Evolutionary conservation across 768 basidiomycete genomes (phyloP).

Genomic region (Mycena capillaripes): DNA sequence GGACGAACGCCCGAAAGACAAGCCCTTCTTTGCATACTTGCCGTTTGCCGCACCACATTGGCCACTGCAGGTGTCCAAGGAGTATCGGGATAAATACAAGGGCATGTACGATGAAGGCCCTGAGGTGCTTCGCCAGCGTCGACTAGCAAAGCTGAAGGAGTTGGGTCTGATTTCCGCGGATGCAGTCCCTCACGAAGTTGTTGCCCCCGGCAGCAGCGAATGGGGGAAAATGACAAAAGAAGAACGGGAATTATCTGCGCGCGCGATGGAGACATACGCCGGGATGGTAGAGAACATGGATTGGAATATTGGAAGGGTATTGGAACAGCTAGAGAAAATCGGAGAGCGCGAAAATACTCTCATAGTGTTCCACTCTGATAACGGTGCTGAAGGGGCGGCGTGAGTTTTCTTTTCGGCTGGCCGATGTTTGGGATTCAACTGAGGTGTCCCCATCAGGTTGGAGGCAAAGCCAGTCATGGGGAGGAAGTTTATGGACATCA

Average conservation of each 20-base stretch:
- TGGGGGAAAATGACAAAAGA: conserved; percentile 6
- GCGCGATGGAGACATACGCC: conserved; percentile 21
- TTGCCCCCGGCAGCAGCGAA: conserved; percentile 7
- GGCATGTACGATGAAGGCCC: conserved; percentile 16
- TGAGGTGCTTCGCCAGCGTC: conserved; percentile 4
- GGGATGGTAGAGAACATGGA: conserved; percentile 22
- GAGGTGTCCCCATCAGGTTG: no score
- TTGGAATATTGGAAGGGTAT: conserved; percentile 14
- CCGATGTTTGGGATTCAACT: no score
- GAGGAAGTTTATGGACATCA: no score
- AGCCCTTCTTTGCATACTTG: conserved; percentile 19
- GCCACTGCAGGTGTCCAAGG: conserved; percentile 17
- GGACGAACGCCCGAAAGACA: no score
- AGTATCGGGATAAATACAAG: conserved; percentile 12
- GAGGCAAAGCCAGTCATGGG: no score
- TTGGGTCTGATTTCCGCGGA: conserved; percentile 8
- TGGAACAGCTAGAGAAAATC: conserved; percentile 14
- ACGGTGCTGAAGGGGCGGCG: conserved; percentile 10
- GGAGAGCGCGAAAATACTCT: conserved; percentile 12
- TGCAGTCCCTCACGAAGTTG: background rate
- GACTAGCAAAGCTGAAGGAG: conserved; percentile 17
- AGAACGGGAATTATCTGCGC: conserved; percentile 1
- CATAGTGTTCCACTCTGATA: conserved; percentile 5
- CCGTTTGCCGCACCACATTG: conserved; percentile 23
- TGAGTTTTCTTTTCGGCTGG: no score